phyloP scores from a whole-genome alignment of 2,329 filamentous ascomycete species.

The Pseudogymnoascus sp. region DNA sequence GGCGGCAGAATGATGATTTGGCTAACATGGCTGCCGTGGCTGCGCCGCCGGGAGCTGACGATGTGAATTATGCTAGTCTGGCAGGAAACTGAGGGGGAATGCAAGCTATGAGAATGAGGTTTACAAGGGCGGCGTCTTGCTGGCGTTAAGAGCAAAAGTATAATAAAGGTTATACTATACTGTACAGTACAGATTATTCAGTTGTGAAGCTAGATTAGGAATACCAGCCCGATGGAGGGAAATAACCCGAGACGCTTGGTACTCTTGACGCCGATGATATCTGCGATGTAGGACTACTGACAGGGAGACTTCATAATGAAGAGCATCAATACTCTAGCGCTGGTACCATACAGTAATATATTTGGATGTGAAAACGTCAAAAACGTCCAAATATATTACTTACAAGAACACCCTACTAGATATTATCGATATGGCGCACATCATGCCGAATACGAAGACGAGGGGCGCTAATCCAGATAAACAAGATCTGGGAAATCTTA shows the following conservation, averaged over 20 bases:
- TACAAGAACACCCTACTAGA: neutral
- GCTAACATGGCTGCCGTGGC: slow-evolving; percentile 44
- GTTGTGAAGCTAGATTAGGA: neutral
- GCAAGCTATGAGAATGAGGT: neutral
- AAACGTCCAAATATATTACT: too few species aligned
- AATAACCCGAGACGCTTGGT: neutral
- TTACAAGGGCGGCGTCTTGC: neutral
- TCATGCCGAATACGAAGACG: slow-evolving; percentile 6
- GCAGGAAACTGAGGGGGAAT: slow-evolving; percentile 60
- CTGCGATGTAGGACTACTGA: neutral
- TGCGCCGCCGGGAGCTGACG: slow-evolving; percentile 69
- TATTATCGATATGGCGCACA: neutral
- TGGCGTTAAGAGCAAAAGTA: neutral
- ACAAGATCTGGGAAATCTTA: neutral
- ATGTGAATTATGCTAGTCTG: slow-evolving; percentile 78
- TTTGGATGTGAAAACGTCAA: neutral
- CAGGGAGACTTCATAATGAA: neutral
- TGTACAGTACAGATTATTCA: neutral
- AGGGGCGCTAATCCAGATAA: neutral
- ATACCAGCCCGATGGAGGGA: neutral
- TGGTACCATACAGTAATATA: neutral
- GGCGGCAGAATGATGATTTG: slow-evolving; percentile 21
- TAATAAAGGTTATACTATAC: neutral
- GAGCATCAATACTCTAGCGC: neutral
- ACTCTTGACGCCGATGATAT: neutral